phyloP scores from a whole-genome alignment of 2,329 filamentous ascomycete species.

The Penicillium carneum region DNA sequence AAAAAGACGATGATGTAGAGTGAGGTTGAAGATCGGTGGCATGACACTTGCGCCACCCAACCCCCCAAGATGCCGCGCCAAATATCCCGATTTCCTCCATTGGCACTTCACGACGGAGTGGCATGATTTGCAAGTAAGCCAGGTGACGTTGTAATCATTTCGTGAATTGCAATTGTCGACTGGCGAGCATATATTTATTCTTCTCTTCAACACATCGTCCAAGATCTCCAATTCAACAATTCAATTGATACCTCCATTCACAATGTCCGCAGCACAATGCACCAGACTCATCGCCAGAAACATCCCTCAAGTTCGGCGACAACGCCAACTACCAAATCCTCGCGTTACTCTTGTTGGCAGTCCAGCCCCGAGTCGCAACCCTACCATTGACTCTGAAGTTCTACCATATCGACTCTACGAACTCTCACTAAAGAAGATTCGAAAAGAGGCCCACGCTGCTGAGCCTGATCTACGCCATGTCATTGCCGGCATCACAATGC shows the following conservation, averaged over 20 bases:
- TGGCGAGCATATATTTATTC: neutral
- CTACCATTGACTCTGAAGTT: constrained; percentile 29
- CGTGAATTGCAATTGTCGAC: neutral
- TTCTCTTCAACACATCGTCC: neutral
- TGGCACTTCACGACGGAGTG: neutral
- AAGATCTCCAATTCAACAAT: neutral
- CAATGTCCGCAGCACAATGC: constrained; percentile 17
- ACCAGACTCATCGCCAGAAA: constrained; percentile 11
- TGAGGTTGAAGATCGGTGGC: constrained; percentile 10
- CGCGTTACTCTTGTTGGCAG: constrained; percentile 10
- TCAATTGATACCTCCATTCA: neutral
- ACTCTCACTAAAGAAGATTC: constrained; percentile 34
- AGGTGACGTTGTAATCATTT: constrained; percentile 4
- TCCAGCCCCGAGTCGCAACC: constrained; percentile 10
- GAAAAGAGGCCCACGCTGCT: constrained; percentile 31
- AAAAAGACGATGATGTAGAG: neutral
- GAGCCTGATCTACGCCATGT: constrained; percentile 34
- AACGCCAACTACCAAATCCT: constrained; percentile 11
- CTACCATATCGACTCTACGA: constrained; percentile 35
- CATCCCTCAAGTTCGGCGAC: constrained; percentile 16
- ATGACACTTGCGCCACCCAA: constrained; percentile 13
- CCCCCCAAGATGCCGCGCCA: neutral
- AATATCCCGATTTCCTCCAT: constrained; percentile 7
- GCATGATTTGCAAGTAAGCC: constrained; percentile 5
- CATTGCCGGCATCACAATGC: constrained; percentile 33